Percentiles rank a stretch among this genome's conserved stretches.
These are phyloP conservation scores for Coix lacrymajobi DNA, from an alignment of 176 grass and related monocot species.

Conservation along the genomic window DNA sequence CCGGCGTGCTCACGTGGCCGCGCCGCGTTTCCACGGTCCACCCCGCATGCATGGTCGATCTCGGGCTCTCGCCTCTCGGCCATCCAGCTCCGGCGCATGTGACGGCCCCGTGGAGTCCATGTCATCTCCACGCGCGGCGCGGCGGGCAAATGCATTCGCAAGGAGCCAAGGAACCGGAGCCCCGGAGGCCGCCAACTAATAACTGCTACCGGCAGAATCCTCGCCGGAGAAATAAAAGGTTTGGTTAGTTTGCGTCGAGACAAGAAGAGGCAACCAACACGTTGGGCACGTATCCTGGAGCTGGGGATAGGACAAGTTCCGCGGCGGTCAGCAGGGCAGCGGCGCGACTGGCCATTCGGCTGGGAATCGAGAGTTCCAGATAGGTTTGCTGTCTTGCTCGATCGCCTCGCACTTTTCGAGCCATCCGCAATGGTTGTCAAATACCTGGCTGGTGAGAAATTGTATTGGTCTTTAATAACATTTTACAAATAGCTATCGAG, in stretches of 20 bases:
- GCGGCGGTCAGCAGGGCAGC: not conserved
- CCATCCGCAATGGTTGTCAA: too few relatives aligned
- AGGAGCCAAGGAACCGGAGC: not conserved
- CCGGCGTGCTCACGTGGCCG: conserved; percentile 18
- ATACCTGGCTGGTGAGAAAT: too few relatives aligned
- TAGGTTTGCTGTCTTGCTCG: not conserved
- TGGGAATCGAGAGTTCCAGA: not conserved
- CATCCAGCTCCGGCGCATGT: not conserved
- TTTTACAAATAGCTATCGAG: too few relatives aligned
- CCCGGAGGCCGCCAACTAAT: too few relatives aligned
- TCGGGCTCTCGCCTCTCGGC: too few relatives aligned
- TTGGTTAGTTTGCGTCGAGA: not conserved
- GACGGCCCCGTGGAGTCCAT: conserved; percentile 9
- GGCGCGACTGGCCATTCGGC: not conserved
- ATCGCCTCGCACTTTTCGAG: not conserved
- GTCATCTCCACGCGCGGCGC: conserved; percentile 13
- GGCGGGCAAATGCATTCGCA: not conserved
- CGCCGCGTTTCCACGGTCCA: not conserved
- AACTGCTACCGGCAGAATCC: not conserved
- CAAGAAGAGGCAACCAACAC: not conserved
- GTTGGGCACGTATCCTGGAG: not conserved
- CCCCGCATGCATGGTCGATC: not conserved
- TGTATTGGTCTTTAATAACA: too few relatives aligned
- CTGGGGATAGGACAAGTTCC: not conserved
- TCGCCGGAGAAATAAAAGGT: not conserved